Evolutionary conservation across 805 yeast species (phyloP).

Genomic region (Saccharomycopsis fermentans): DNA sequence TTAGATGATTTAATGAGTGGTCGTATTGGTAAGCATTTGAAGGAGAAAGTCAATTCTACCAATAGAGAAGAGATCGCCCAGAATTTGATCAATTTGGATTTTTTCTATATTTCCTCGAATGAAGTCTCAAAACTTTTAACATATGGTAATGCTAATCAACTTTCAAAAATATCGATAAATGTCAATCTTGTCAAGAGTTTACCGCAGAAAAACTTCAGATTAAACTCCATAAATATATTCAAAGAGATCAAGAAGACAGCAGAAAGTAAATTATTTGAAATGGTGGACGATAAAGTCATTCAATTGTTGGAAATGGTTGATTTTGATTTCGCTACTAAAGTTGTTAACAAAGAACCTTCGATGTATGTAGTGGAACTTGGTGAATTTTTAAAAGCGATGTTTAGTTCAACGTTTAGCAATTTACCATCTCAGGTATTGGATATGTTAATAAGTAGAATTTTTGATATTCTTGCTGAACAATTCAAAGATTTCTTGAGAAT

Average conservation of each 20-base stretch:
- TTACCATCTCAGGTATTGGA: conserved; percentile 72
- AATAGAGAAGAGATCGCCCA: conserved; percentile 89
- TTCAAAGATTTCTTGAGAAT: conserved; percentile 51
- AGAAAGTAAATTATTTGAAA: conserved; percentile 68
- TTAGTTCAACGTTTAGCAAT: conserved; percentile 72
- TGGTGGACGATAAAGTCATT: conserved; percentile 71
- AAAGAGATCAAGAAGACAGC: conserved; percentile 55
- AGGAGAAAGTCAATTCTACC: conserved; percentile 51
- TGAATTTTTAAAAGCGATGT: conserved; percentile 72
- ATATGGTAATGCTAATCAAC: conserved; percentile 28
- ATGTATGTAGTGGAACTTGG: conserved; percentile 75
- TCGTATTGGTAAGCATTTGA: conserved; percentile 55
- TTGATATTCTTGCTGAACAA: conserved; percentile 70
- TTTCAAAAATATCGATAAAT: conserved; percentile 27
- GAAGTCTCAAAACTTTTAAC: conserved; percentile 44
- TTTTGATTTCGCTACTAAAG: conserved; percentile 66
- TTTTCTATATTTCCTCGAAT: conserved; percentile 64
- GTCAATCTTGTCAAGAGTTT: conserved; percentile 27
- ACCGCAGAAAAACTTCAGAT: conserved; percentile 28
- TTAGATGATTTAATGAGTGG: conserved; percentile 62
- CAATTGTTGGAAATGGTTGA: conserved; percentile 78
- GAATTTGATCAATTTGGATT: conserved; percentile 78
- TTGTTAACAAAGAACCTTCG: conserved; percentile 51
- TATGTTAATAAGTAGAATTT: conserved; percentile 73
- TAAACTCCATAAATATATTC: conserved; percentile 47